phyloP scores from a whole-genome alignment of 495 filamentous ascomycete species.

The Xylaria castorea region DNA sequence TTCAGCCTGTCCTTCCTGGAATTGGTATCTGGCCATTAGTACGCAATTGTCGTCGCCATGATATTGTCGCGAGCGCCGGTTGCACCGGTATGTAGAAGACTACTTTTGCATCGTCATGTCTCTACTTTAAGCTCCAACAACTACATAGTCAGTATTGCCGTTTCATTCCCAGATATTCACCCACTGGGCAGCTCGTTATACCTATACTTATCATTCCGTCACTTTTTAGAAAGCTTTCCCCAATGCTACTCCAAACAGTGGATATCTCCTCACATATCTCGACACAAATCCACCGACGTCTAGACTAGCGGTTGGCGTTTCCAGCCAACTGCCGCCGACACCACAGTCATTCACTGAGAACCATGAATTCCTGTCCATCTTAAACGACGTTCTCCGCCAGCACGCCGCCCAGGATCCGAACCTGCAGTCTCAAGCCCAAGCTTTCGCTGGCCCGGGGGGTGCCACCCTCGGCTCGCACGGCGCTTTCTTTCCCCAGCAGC shows the following conservation, averaged over 20 bases:
- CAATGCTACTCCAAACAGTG: constrained; percentile 48
- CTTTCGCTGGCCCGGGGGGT: constrained; percentile 80
- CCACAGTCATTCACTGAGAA: constrained; percentile 80
- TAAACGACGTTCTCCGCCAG: constrained; percentile 73
- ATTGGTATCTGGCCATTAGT: background rate
- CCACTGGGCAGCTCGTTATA: constrained; percentile 2
- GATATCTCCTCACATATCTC: constrained; percentile 74
- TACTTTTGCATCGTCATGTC: constrained; percentile 35
- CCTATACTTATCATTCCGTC: constrained; percentile 34
- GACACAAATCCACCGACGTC: constrained; percentile 73
- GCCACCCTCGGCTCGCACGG: constrained; percentile 71
- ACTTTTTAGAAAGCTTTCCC: constrained; percentile 74
- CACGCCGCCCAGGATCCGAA: constrained; percentile 76
- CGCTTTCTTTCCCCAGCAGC: constrained; percentile 60
- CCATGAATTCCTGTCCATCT: constrained; percentile 71
- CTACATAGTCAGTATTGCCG: constrained; percentile 50
- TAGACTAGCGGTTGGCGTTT: constrained; percentile 76
- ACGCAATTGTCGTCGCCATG: constrained; percentile 27
- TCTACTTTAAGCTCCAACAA: constrained; percentile 52
- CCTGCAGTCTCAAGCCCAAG: constrained; percentile 76
- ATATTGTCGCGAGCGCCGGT: constrained; percentile 34
- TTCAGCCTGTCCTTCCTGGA: background rate
- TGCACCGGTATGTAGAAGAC: constrained; percentile 29
- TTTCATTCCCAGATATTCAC: background rate
- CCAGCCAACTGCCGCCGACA: constrained; percentile 75